Percentiles rank a stretch among this genome's conserved stretches.
Conservation (phyloP, 202 grass and related monocot genomes). For the Hordeum pubiflorum region DNA sequence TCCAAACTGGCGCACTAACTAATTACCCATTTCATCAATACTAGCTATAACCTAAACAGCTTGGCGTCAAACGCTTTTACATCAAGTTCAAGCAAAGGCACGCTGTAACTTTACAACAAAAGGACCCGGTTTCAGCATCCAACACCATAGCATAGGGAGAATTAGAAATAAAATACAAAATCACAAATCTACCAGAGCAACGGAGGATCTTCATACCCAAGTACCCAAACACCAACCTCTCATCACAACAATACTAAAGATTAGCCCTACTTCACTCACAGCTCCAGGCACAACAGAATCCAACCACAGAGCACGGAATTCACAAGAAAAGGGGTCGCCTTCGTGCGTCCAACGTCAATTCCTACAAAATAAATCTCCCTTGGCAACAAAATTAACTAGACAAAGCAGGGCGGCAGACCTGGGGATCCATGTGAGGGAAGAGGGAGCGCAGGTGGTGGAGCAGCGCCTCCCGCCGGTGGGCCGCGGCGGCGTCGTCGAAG, state of each 20-base stretch:
- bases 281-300: background rate
- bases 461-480: slow-evolving; percentile 28
- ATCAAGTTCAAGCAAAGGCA: background rate
- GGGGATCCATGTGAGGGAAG: slow-evolving; percentile 86
- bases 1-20: background rate
- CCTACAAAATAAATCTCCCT: background rate
- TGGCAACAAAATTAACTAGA: background rate
- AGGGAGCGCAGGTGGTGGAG: slow-evolving; percentile 48
- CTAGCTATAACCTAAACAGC: background rate
- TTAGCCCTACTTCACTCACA: background rate
- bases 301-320: background rate
- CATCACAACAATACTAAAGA: background rate
- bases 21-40: background rate
- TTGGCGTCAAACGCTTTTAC: background rate
- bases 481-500: slow-evolving; percentile 28
- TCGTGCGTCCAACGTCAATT: background rate
- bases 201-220: background rate
- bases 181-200: background rate
- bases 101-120: background rate
- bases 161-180: background rate
- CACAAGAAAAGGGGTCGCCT: background rate
- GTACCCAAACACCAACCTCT: background rate
- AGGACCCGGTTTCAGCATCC: background rate
- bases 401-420: slow-evolving; percentile 23
- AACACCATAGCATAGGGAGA: background rate